Evolutionary conservation across 2,329 filamentous ascomycete species (phyloP).

Genomic region (Fusarium brevicatenulatum): DNA sequence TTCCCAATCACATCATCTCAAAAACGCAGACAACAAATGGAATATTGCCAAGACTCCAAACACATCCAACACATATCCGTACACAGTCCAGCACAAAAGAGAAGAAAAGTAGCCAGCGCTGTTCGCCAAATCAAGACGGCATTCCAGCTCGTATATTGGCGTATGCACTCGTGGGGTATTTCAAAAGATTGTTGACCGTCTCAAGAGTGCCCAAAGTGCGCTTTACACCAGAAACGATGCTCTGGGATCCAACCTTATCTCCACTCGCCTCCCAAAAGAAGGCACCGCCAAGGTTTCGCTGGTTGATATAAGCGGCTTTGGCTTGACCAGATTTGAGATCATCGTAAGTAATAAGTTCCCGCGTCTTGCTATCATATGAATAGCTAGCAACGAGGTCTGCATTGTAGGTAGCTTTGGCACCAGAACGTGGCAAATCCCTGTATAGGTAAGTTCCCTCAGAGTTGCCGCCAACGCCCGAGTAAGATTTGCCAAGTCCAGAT

Average conservation of each 20-base stretch:
- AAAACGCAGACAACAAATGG: neutral
- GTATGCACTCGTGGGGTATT: slow-evolving; percentile 66
- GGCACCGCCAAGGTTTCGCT: slow-evolving; percentile 72
- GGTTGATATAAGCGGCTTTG: slow-evolving; percentile 73
- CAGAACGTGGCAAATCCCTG: slow-evolving; percentile 72
- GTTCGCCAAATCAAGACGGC: slow-evolving; percentile 28
- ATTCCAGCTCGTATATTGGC: slow-evolving; percentile 62
- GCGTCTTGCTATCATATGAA: slow-evolving; percentile 69
- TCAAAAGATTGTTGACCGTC: slow-evolving; percentile 60
- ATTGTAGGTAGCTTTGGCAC: slow-evolving; percentile 68
- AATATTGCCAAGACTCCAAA: slow-evolving; percentile 4
- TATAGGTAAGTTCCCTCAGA: slow-evolving; percentile 78
- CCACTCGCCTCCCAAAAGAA: slow-evolving; percentile 88
- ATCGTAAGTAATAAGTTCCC: slow-evolving; percentile 77
- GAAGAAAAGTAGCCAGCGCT: neutral
- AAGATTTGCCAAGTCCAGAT: slow-evolving; percentile 71
- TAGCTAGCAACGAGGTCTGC: slow-evolving; percentile 71
- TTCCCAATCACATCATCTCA: slow-evolving; percentile 16
- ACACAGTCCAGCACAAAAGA: slow-evolving; percentile 12
- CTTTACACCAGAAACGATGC: slow-evolving; percentile 67
- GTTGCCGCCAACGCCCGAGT: slow-evolving; percentile 70
- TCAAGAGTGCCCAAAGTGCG: slow-evolving; percentile 61
- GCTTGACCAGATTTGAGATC: slow-evolving; percentile 64
- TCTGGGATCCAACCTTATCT: slow-evolving; percentile 63
- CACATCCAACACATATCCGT: neutral